Evolutionary conservation across 2,329 filamentous ascomycete species (phyloP).

Genomic region (Clarireedia monteithiana): DNA sequence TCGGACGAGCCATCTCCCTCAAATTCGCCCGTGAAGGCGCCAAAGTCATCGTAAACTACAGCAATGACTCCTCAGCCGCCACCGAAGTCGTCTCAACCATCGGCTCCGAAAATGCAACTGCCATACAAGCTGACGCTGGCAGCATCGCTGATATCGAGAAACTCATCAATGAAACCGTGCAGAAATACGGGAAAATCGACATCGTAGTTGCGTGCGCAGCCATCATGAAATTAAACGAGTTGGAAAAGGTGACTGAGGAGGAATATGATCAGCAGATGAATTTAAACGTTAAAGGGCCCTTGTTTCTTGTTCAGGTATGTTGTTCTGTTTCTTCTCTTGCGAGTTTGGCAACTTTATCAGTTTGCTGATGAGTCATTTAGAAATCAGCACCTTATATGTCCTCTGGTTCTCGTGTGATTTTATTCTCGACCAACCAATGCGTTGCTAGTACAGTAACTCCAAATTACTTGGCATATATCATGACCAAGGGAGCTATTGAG

Average conservation of each 20-base stretch:
- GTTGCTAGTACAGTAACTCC: constrained; percentile 32
- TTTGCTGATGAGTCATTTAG: constrained; percentile 23
- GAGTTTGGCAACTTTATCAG: too few species aligned
- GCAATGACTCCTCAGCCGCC: constrained; percentile 37
- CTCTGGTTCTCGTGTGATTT: constrained; percentile 40
- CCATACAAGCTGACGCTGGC: constrained; percentile 48
- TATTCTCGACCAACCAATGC: constrained; percentile 41
- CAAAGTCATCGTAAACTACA: constrained; percentile 52
- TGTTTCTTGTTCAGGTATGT: constrained; percentile 41
- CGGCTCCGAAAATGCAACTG: constrained; percentile 39
- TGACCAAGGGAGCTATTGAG: constrained; percentile 46
- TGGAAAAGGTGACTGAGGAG: constrained; percentile 41
- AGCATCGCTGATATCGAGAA: constrained; percentile 38
- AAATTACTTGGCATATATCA: constrained; percentile 38
- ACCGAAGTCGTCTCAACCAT: constrained; percentile 41
- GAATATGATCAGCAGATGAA: constrained; percentile 42
- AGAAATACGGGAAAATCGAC: constrained; percentile 48
- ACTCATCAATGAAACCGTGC: constrained; percentile 41
- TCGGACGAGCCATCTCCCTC: constrained; percentile 50
- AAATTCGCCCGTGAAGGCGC: constrained; percentile 48
- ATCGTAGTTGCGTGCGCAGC: constrained; percentile 51
- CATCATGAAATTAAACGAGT: constrained; percentile 39
- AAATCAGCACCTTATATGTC: constrained; percentile 45
- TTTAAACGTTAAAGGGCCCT: constrained; percentile 50
- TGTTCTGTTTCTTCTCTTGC: not conserved